Evolutionary conservation across 2,329 filamentous ascomycete genomes (phyloP).

Genomic region (Nakataea oryzae): DNA sequence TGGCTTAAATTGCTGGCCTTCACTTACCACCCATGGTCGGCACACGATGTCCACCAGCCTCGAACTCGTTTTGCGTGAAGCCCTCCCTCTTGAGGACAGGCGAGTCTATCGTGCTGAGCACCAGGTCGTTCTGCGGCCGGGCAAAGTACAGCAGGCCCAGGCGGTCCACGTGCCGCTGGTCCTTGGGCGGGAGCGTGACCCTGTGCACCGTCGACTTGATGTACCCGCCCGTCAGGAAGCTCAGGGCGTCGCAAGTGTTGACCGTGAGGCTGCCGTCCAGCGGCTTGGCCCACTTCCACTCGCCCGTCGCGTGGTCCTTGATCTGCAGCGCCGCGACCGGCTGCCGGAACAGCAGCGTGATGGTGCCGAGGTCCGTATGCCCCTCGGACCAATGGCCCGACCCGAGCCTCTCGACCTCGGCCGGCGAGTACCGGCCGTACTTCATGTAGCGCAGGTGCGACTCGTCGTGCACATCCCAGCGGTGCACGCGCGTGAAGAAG

Average conservation of each 20-base stretch:
- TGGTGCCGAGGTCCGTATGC: constrained; percentile 41
- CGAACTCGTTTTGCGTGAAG: constrained; percentile 25
- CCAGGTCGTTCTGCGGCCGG: constrained; percentile 27
- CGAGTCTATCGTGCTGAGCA: constrained; percentile 25
- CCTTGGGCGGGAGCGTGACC: constrained; percentile 23
- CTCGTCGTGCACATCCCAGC: constrained; percentile 41
- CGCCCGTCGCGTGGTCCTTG: constrained; percentile 22
- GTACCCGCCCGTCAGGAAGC: constrained; percentile 31
- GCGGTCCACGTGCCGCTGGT: constrained; percentile 32
- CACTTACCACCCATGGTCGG: constrained; percentile 21
- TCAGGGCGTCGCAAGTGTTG: constrained; percentile 32
- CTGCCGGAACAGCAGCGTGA: constrained; percentile 44
- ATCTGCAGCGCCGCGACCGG: constrained; percentile 43
- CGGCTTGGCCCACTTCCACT: constrained; percentile 33
- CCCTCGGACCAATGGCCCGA: constrained; percentile 26
- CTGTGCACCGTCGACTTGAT: constrained; percentile 24
- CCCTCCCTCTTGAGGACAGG: constrained; percentile 23
- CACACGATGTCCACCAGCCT: constrained; percentile 17
- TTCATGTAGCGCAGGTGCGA: constrained; percentile 51
- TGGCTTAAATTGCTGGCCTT: no score
- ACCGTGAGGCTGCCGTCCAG: constrained; percentile 34
- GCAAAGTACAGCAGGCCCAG: constrained; percentile 41
- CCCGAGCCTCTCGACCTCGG: constrained; percentile 26
- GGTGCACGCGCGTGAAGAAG: constrained; percentile 40
- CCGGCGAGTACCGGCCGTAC: constrained; percentile 35